Percentiles rank a stretch among this genome's conserved stretches.
Conservation (phyloP, 179 eudicot genomes). For the Sideroxylon spinosum region DNA sequence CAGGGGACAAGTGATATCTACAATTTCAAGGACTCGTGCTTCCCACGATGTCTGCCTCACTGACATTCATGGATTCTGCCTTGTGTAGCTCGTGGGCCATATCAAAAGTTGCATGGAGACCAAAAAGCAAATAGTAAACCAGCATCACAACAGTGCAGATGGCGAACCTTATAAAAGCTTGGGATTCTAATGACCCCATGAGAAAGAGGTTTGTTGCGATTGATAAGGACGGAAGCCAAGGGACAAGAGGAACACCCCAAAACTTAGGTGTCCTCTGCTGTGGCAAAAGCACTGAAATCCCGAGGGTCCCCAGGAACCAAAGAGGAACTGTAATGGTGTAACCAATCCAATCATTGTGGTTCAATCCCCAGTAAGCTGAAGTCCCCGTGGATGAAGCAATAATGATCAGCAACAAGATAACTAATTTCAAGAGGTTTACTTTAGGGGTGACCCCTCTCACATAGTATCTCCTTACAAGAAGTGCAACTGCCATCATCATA, state of each 20-base stretch:
- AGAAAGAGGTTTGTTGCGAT: slow-evolving; percentile 42
- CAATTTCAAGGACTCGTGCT: slow-evolving; percentile 15
- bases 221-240: slow-evolving; percentile 47
- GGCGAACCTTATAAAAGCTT: slow-evolving; percentile 36
- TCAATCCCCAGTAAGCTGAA: slow-evolving; percentile 37
- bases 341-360: slow-evolving; percentile 32
- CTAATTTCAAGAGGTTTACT: slow-evolving; percentile 25
- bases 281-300: slow-evolving; percentile 28
- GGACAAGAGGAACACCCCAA: slow-evolving; percentile 48
- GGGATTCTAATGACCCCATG: slow-evolving; percentile 37
- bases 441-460: slow-evolving; percentile 31
- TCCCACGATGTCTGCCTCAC: not conserved
- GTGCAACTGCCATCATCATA: slow-evolving; percentile 43
- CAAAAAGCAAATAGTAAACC: slow-evolving; percentile 41
- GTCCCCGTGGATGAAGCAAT: slow-evolving; percentile 33
- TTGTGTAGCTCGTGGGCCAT: slow-evolving; percentile 26
- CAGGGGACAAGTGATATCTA: not conserved
- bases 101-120: slow-evolving; percentile 52
- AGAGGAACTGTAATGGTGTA: slow-evolving; percentile 34
- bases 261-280: slow-evolving; percentile 33
- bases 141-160: slow-evolving; percentile 32
- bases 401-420: slow-evolving; percentile 23
- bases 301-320: slow-evolving; percentile 39
- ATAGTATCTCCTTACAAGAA: slow-evolving; percentile 41
- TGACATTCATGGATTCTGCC: not conserved